Base-by-base conservation (phyloP, 345 rosid species). In the Ceriops tagal region DNA sequence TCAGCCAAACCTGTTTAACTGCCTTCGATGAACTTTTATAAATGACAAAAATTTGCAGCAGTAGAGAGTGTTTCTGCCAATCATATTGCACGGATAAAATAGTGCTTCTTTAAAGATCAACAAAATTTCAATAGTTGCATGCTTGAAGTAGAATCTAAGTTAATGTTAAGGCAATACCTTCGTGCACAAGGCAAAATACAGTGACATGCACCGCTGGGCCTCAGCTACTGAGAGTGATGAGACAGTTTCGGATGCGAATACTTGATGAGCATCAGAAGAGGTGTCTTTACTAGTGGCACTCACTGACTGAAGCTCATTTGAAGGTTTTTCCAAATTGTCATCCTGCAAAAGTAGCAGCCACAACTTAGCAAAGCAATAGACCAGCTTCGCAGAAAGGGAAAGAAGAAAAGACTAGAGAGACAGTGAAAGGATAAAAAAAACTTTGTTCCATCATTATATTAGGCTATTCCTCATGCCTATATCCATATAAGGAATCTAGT, bases 161-260 rank as follows among this genome's bases (percentile, higher is more conserved):
- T n/a, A 37, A 19, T 21, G 11, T 26, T 27, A 32, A 63, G 73
- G 60, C 24, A 73, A 62, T 70, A 95, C 99, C 97, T 95, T 95
- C 69, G 99, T 95, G 81, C 99, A 95, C 52, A 95, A 85, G 51
- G 97, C 97, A 87, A 92, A 95, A 81, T 87, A 92, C 67, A 95
- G 87, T 69, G 99, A 87, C 90, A 90, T 75, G 87, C 90, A 86
- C 70, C 84, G 90, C 82, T 92, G 96, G 43, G 96, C 97, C 80
- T 87, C 96, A 53, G 83, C 30, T 24, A 82, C 58, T 58, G 87
- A 85, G 74, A 75, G 68, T 65, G 83, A 75, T 74, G 90, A 75
- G 28, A 64, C 11, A 16, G 73, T 83, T 64, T 80, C 74, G 52
- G 77, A 73, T 35, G 83, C 67, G 70, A 62, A 61, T 62, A 84